Base-by-base conservation (phyloP, 768 basidiomycete genomes). In the Termitomyces sp. region DNA sequence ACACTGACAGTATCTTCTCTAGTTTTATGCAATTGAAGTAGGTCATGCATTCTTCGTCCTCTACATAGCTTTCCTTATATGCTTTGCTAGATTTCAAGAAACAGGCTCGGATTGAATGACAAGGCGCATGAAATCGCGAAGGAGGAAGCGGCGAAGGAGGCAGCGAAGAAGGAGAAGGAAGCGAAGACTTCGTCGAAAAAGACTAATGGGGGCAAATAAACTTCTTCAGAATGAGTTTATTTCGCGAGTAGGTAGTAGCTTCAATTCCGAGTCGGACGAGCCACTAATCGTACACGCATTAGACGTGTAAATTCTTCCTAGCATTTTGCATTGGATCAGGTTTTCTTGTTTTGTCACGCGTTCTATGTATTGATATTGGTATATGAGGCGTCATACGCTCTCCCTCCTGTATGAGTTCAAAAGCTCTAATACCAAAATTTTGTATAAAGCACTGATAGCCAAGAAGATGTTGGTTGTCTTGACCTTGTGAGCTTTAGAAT, bases 21-120 rank as follows among this genome's bases (percentile, higher is more conserved):
- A 98, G 81, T 99, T 98, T 78, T 94, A 94, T 65, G 94, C 91
- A 12, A 84, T 93, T 68, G 97, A 97, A 78, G 91, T 90, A 42
- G 8, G 29, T 39, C 18, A 51, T 51, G 5, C 26, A 26, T 31
- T 34, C 16, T 16, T 57, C 18, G 18, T 51, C 16, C 9, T 26
- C 42, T 20, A 16, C 37, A 15, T 26, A 29, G 12, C 20, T 20
- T 51, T n/a, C n/a, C 24, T 37, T 15, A 52, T 6, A 20, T n/a
- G 3, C 18, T 3, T 29, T 15, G 16, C 26, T 26, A 97, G 90
- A 95, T 99, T 70, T 84, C 93, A 10, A 85, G 97, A 58, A 98
- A 98, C 75, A 78, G 87, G 56, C 81, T 92, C 1, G 94, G 94
- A 2, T 79, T 98, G 49, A 99, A 99, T 71, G 92, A 95, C 69